These are phyloP conservation scores for Reutealis trisperma DNA, from an alignment of 345 rosid species.

Conservation along the genomic window DNA sequence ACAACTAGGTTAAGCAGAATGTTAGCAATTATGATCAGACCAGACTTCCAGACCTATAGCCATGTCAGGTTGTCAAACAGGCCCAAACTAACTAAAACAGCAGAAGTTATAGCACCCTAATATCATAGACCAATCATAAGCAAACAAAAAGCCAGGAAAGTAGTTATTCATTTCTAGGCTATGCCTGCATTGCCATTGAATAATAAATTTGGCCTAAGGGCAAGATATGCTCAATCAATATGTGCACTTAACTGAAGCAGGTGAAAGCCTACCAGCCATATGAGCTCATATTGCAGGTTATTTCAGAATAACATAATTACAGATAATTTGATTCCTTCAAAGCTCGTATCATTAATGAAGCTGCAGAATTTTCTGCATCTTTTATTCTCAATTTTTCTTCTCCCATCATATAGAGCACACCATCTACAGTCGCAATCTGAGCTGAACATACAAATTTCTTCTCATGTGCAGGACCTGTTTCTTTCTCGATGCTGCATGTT, in stretches of 20 bases:
- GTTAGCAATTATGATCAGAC: not conserved
- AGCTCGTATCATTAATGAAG: conserved; percentile 55
- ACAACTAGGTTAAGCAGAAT: not conserved
- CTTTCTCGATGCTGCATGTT: conserved; percentile 56
- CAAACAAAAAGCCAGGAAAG: not conserved
- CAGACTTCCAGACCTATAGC: not conserved
- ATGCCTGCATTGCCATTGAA: not conserved
- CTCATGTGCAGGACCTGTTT: conserved; percentile 48
- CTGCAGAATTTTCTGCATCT: conserved; percentile 72
- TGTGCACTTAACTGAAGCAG: not conserved
- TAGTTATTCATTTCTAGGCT: not conserved
- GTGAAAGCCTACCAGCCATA: not conserved
- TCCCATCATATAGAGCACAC: conserved; percentile 42
- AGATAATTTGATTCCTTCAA: conserved; percentile 37
- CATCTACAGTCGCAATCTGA: conserved; percentile 39
- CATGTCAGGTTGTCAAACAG: not conserved
- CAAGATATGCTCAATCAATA: not conserved
- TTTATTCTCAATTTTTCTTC: conserved; percentile 50
- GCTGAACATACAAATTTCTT: conserved; percentile 56
- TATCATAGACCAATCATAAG: not conserved
- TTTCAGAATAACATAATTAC: conserved; percentile 13
- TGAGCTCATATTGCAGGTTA: not conserved
- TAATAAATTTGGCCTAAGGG: not conserved
- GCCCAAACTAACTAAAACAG: not conserved
- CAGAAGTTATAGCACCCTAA: not conserved